These are phyloP conservation scores for Aphanomyces invadans DNA, from an alignment of 352 stramenopile species.

Conservation along the genomic window DNA sequence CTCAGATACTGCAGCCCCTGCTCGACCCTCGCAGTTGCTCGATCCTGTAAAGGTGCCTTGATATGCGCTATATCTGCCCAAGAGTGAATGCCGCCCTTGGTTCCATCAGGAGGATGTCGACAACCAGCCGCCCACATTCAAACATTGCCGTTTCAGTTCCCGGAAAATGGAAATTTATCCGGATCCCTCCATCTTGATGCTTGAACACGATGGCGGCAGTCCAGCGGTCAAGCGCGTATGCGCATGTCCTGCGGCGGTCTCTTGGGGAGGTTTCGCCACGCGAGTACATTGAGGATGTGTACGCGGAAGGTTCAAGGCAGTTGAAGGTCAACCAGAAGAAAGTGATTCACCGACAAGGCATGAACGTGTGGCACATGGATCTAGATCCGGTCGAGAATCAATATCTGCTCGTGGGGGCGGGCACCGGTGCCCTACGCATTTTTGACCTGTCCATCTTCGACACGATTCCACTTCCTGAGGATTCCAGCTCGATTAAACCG, in stretches of 20 bases:
- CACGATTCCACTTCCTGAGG: slow-evolving; percentile 7
- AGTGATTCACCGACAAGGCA: slow-evolving; percentile 52
- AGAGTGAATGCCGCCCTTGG: too few relatives aligned
- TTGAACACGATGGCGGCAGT: neutral
- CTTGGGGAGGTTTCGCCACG: slow-evolving; percentile 25
- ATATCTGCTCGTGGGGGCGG: slow-evolving; percentile 50
- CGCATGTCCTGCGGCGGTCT: slow-evolving; percentile 32
- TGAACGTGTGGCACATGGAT: slow-evolving; percentile 54
- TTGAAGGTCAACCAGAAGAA: slow-evolving; percentile 27
- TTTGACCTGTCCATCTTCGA: slow-evolving; percentile 56
- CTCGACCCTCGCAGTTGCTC: too few relatives aligned
- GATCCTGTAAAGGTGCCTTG: too few relatives aligned
- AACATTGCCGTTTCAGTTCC: too few relatives aligned
- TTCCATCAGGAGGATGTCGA: too few relatives aligned
- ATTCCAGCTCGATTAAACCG: slow-evolving; percentile 2
- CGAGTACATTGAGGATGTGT: slow-evolving; percentile 38
- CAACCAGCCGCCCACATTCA: too few relatives aligned
- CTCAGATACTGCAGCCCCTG: too few relatives aligned
- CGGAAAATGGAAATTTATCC: too few relatives aligned
- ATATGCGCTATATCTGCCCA: too few relatives aligned
- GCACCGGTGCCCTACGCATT: slow-evolving; percentile 47
- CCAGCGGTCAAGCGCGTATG: slow-evolving; percentile 33
- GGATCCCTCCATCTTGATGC: neutral
- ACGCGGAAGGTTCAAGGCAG: slow-evolving; percentile 24
- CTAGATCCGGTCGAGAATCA: slow-evolving; percentile 52